phyloP scores from a whole-genome alignment of 257 asterid genomes.

The Forsythia viridissima region DNA sequence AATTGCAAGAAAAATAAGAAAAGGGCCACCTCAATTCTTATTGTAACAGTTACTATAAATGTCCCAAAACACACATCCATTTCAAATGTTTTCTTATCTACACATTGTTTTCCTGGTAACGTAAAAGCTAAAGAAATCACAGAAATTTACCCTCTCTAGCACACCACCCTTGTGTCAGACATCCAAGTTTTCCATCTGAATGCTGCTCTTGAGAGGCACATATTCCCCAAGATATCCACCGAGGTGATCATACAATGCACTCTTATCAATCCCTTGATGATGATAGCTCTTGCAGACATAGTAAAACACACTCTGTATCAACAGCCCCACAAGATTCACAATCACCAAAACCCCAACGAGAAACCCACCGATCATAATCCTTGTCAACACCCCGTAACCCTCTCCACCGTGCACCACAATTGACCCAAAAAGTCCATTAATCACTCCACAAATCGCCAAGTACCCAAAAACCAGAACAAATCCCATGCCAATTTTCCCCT shows the following conservation, averaged over 20 bases:
- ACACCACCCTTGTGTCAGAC: conserved; percentile 36
- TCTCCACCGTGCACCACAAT: conserved; percentile 87
- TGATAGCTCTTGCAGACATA: conserved; percentile 95
- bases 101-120: neutral
- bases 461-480: conserved; percentile 66
- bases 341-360: conserved; percentile 88
- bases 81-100: neutral
- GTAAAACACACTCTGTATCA: conserved; percentile 95
- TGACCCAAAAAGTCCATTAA: conserved; percentile 59
- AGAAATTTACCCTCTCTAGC: conserved; percentile 23
- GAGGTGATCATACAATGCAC: conserved; percentile 82
- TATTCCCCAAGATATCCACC: conserved; percentile 98
- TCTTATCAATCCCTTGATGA: conserved; percentile 86
- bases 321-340: conserved; percentile 78
- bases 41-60: neutral
- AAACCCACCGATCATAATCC: conserved; percentile 87
- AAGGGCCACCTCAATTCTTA: neutral
- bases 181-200: conserved; percentile 92
- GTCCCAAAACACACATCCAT: neutral
- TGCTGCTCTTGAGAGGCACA: conserved; percentile 93
- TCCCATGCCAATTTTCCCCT: conserved; percentile 61
- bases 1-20: neutral
- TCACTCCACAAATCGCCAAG: conserved; percentile 64
- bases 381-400: conserved; percentile 49
- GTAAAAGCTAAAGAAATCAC: conserved; percentile 5